phyloP scores from a whole-genome alignment of 352 stramenopile species.

The Lagenidium giganteum region DNA sequence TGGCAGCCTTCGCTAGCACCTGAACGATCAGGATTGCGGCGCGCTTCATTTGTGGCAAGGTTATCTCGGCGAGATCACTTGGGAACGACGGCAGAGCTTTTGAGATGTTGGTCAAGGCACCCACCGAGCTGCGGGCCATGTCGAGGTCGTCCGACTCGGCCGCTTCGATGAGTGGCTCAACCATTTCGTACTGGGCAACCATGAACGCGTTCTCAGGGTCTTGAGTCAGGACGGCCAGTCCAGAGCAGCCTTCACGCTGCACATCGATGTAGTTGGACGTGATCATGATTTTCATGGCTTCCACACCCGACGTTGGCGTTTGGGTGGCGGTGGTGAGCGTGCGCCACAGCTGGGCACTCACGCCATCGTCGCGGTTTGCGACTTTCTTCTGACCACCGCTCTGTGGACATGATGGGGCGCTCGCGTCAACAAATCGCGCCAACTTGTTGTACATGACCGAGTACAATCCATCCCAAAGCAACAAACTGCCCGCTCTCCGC shows the following conservation, averaged over 20 bases:
- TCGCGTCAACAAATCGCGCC: slow-evolving; percentile 33
- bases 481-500: slow-evolving; percentile 58
- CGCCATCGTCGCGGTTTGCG: slow-evolving; percentile 26
- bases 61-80: slow-evolving; percentile 19
- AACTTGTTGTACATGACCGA: slow-evolving; percentile 65
- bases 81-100: slow-evolving; percentile 44
- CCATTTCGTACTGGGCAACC: slow-evolving; percentile 47
- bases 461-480: slow-evolving; percentile 83
- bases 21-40: slow-evolving; percentile 36
- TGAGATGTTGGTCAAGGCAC: slow-evolving; percentile 62
- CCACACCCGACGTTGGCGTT: slow-evolving; percentile 61
- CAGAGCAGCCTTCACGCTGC: slow-evolving; percentile 70
- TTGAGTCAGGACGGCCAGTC: slow-evolving; percentile 64
- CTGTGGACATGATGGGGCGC: slow-evolving; percentile 48
- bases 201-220: slow-evolving; percentile 54
- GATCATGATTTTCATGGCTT: slow-evolving; percentile 85
- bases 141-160: slow-evolving; percentile 44
- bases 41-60: slow-evolving; percentile 42
- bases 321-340: slow-evolving; percentile 38
- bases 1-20: slow-evolving; percentile 42
- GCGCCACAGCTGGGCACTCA: slow-evolving; percentile 58
- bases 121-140: slow-evolving; percentile 68
- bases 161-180: slow-evolving; percentile 40
- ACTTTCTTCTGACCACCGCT: slow-evolving; percentile 70
- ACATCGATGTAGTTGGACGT: slow-evolving; percentile 65